These are phyloP conservation scores for Abelmoschus esculentus DNA, from an alignment of 345 rosid genomes.

Conservation along the genomic window DNA sequence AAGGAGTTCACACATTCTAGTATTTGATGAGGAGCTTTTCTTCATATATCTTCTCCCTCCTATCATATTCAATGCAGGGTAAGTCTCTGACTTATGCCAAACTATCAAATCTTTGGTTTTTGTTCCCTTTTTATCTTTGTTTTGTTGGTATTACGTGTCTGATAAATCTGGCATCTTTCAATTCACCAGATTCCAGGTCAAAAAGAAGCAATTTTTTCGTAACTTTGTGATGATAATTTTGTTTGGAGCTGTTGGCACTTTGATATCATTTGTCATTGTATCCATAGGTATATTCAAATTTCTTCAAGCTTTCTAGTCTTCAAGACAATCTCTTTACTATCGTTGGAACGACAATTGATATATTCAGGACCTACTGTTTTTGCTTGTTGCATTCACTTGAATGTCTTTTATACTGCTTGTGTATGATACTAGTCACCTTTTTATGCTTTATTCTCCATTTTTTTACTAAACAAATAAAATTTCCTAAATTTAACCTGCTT, in stretches of 20 bases:
- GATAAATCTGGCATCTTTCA: constrained; percentile 10
- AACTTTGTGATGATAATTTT: constrained; percentile 35
- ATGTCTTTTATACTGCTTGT: background rate
- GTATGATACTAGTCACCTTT: background rate
- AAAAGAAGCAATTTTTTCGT: constrained; percentile 71
- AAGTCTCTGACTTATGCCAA: constrained; percentile 14
- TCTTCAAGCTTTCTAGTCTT: background rate
- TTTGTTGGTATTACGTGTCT: background rate
- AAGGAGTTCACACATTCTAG: constrained; percentile 52
- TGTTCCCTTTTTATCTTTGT: too few relatives aligned
- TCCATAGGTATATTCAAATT: constrained; percentile 39
- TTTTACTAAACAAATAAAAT: background rate
- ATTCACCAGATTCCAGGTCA: constrained; percentile 62
- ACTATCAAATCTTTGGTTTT: background rate
- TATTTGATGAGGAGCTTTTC: constrained; percentile 72
- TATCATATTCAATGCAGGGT: constrained; percentile 93
- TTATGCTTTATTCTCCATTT: background rate
- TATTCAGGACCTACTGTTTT: background rate
- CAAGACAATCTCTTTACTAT: background rate
- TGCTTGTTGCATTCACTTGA: background rate
- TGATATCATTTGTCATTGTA: constrained; percentile 66
- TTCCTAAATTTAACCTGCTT: background rate
- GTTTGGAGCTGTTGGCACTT: constrained; percentile 69
- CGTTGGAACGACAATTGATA: background rate
- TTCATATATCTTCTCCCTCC: constrained; percentile 86